Base-by-base conservation (phyloP, 768 basidiomycete genomes). In the Candolleomyces aberdarensis region DNA sequence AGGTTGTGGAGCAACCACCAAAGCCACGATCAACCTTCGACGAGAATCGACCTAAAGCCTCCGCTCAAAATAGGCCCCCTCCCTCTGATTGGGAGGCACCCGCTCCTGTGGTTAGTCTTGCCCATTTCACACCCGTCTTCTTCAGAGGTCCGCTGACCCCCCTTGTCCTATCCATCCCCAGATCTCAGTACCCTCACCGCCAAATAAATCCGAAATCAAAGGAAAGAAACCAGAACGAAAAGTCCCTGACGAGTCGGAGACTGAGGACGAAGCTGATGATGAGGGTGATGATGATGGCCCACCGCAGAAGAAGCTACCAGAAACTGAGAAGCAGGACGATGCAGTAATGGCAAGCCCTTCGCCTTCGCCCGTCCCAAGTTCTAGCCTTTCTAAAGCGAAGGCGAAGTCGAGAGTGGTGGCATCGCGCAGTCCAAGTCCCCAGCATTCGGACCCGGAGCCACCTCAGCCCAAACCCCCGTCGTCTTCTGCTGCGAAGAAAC, bases 141-240 rank as follows among this genome's bases (percentile, higher is more conserved):
- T 52, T 8, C 2, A 29, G 50, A 26, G 14, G 22, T n/a, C 36
- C 19, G 19, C 50, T 52, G 22, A 26, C 50, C 17, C 22, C 9
- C 9, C 10, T 2, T 3, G 19, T 52, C 36, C 58, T 41, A 36
- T 32, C 48, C 50, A 46, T 13, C 41, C 41, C 41, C 8, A 17
- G 15, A 17, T 20, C 19, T 17, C 44, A 46, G 44, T 3, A 11
- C 44, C 40, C 59, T 14, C 83, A 3, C 81, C 85, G 17, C 80
- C 83, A 15, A 66, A 65, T 26, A 74, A 75, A 31, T 79, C 80
- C 29, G 70, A 74, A 5, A 83, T 83, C 69, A 88, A 76, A 76
- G 76, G 62, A 72, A 84, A 81, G 65, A 66, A 72, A 22, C 67
- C 61, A 40, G 64, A 64, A 48, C 70, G 19, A 41, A 20, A 43